Evolutionary conservation across 2,329 filamentous ascomycete species (phyloP).

Genomic region (Zasmidium angulare): DNA sequence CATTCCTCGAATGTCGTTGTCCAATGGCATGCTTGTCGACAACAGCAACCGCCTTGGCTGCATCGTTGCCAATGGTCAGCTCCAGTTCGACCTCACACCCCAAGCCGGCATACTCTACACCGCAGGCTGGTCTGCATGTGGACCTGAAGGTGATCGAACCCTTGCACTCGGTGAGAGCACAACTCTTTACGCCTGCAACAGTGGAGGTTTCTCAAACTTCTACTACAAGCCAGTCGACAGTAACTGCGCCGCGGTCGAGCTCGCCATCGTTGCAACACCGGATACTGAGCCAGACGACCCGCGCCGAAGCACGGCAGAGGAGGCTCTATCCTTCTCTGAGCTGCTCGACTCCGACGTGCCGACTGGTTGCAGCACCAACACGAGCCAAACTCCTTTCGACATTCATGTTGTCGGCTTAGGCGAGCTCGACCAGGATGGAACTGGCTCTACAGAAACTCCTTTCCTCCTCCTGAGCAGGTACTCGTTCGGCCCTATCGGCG

Average conservation of each 20-base stretch:
- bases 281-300: too few relatives aligned
- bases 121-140: constrained; percentile 70
- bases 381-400: not conserved
- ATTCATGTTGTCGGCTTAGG: not conserved
- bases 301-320: not conserved
- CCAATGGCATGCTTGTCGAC: constrained; percentile 65
- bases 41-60: constrained; percentile 67
- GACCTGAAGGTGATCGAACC: constrained; percentile 52
- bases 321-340: not conserved
- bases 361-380: not conserved
- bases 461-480: not conserved
- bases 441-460: too few relatives aligned
- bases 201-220: constrained; percentile 76
- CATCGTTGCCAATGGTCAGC: constrained; percentile 76
- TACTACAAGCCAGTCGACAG: constrained; percentile 59
- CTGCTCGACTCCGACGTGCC: not conserved
- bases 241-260: not conserved
- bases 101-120: constrained; percentile 73
- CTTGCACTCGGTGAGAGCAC: constrained; percentile 67
- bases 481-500: not conserved
- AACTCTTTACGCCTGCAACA: constrained; percentile 72
- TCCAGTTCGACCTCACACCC: constrained; percentile 68
- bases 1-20: constrained; percentile 41
- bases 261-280: not conserved
- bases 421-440: not conserved